Evolutionary conservation across 2,329 filamentous ascomycete genomes (phyloP).

Genomic region (Fusarium drepaniforme): DNA sequence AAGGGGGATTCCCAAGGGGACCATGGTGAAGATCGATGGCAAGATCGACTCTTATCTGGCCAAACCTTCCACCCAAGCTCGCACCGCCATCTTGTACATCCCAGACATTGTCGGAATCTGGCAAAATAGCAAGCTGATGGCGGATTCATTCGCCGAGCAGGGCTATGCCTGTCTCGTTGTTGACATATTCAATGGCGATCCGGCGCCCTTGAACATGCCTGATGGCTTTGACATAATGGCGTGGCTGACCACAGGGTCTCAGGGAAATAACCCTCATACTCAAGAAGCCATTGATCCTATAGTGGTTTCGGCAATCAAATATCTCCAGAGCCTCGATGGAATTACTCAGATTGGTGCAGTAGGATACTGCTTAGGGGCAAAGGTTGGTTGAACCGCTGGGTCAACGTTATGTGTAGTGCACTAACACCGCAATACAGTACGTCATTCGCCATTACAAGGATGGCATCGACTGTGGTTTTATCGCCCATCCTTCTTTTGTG

Average conservation of each 20-base stretch:
- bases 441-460: neutral
- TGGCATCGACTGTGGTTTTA: neutral
- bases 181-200: constrained; percentile 51
- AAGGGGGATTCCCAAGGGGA: neutral
- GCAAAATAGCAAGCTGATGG: constrained; percentile 52
- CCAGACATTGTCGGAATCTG: constrained; percentile 66
- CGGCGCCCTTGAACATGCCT: constrained; percentile 59
- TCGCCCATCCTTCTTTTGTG: neutral
- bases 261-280: constrained; percentile 58
- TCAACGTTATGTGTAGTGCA: neutral
- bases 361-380: constrained; percentile 83
- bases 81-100: constrained; percentile 56
- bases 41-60: constrained; percentile 12
- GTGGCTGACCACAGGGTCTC: constrained; percentile 53
- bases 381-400: constrained; percentile 55
- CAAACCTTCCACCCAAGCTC: neutral
- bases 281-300: constrained; percentile 46
- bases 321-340: constrained; percentile 64
- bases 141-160: constrained; percentile 51
- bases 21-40: neutral
- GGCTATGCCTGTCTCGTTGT: constrained; percentile 49
- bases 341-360: constrained; percentile 70
- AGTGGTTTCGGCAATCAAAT: constrained; percentile 56
- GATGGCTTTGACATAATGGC: constrained; percentile 44
- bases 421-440: neutral